A percentile compares a stretch with the other conserved stretches of the same genome.
Conservation (phyloP, 2,329 filamentous ascomycete species). For the Colletotrichum sp. region DNA sequence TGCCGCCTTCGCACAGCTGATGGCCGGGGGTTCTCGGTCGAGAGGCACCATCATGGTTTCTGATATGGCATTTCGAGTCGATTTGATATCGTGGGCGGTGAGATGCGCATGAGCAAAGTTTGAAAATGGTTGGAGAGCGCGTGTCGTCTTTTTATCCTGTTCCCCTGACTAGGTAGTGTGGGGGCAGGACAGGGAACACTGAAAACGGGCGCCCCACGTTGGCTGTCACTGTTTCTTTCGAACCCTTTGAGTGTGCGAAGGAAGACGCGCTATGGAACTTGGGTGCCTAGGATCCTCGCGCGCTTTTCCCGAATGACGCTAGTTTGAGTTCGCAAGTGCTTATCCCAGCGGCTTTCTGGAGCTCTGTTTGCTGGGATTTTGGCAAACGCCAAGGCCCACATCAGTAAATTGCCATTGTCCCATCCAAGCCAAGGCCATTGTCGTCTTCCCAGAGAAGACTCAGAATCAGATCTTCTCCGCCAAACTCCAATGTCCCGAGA, state of each 20-base stretch:
- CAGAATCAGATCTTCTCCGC: not conserved
- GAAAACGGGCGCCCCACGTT: not conserved
- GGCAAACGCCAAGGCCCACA: not conserved
- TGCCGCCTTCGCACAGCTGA: not conserved
- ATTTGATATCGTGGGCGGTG: not conserved
- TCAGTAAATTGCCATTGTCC: not conserved
- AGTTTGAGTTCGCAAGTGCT: not conserved
- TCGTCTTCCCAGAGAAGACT: slow-evolving; percentile 1
- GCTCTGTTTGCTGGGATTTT: not conserved
- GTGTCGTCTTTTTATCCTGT: not conserved
- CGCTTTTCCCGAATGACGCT: not conserved
- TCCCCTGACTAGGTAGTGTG: not conserved
- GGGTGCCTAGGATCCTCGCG: not conserved
- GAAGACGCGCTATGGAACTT: not conserved
- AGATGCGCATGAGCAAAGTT: not conserved
- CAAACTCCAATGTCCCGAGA: not conserved
- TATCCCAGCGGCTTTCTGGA: not conserved
- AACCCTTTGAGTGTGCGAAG: not conserved
- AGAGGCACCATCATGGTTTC: not conserved
- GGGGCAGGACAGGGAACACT: not conserved
- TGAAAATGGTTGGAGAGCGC: not conserved
- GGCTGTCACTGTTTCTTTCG: not conserved
- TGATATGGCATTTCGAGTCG: not conserved
- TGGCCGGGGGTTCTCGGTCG: too few species aligned
- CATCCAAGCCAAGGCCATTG: not conserved